Evolutionary conservation across 805 yeast genomes (phyloP), one percentile per base, ranked within the genome.

Genomic region (Geotrichum ghanense): DNA sequence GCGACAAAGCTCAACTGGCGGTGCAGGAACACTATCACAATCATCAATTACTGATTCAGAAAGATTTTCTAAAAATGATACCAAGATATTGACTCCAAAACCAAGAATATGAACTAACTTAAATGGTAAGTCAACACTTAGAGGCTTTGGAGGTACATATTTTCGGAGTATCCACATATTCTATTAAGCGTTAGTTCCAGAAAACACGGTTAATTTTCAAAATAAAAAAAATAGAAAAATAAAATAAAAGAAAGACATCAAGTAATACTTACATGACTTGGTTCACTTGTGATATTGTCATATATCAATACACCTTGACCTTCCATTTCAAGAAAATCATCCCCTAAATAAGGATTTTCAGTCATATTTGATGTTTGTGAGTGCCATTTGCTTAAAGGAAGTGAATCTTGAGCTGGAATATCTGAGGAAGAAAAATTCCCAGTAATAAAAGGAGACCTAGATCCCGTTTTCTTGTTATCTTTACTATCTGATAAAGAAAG

Each of bases 81-180:
- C 86, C 54, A 92, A 81, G 22, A 90, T 75, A 47, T 83, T 87
- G 2, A 90, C 77, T 1, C 97, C 97, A 62, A 87, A 88, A 0
- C 98, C 97, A 4, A 92, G 70, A 22, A 81, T 73, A 48, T 81
- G 78, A n/a, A 80, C 75, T 22, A 92, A 69, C 20, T 74, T 75
- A 9, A 68, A 70, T 0, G 96, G 95, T 35, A 90, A 65, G 45
- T 83, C 81, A 31, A 85, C 68, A 45, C 78, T 78, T 22, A 81
- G 65, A 2, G 74, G 71, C 46, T 79, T 76, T 2, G 83, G 67
- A 34, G 80, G 81, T 2, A 71, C 67, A 62, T 80, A 82, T 2
- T 94, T 95, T 55, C 84, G 81, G 3, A 92, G 72, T 3, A 90
- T 79, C 97, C 97, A 90, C 84, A 92, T 84, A 1, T 95, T 79